A percentile compares a stretch with the other conserved stretches of the same genome.
Evolutionary conservation across 1,139 yeast genomes (phyloP).

Genomic region (Zhuliangozyma blackwelliae): DNA sequence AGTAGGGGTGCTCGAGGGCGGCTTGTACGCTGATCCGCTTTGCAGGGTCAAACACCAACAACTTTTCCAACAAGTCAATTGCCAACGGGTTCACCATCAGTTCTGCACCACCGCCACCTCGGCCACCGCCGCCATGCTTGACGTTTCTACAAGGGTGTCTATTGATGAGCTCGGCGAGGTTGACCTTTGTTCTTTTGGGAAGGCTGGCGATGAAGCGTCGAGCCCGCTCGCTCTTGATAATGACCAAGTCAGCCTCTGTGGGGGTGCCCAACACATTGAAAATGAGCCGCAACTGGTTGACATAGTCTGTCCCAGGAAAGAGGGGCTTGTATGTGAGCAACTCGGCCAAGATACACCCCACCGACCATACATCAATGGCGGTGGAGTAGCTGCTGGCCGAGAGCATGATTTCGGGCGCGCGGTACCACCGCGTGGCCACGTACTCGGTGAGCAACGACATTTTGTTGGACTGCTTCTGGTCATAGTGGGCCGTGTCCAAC

Average conservation of each 20-base stretch:
- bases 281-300: constrained; percentile 81
- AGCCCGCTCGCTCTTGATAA: constrained; percentile 80
- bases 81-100: constrained; percentile 56
- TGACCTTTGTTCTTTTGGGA: constrained; percentile 31
- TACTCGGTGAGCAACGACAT: constrained; percentile 79
- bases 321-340: constrained; percentile 83
- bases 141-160: constrained; percentile 17
- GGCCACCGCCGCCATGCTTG: constrained; percentile 13
- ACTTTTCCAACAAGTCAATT: constrained; percentile 67
- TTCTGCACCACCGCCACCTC: constrained; percentile 7
- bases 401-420: constrained; percentile 97
- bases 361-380: constrained; percentile 96
- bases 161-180: constrained; percentile 13
- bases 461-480: constrained; percentile 24
- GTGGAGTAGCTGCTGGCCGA: constrained; percentile 83
- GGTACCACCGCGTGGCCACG: constrained; percentile 96
- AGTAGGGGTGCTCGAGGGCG: constrained; percentile 80
- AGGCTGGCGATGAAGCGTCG: constrained; percentile 77
- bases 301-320: constrained; percentile 93
- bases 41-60: constrained; percentile 77
- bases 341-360: constrained; percentile 94
- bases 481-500: constrained; percentile 28
- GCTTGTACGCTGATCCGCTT: constrained; percentile 75
- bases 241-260: constrained; percentile 69
- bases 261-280: constrained; percentile 93